Evolutionary conservation across 1,284 basidiomycete genomes (phyloP).

Genomic region (Apiotrichum akiyoshidainum): DNA sequence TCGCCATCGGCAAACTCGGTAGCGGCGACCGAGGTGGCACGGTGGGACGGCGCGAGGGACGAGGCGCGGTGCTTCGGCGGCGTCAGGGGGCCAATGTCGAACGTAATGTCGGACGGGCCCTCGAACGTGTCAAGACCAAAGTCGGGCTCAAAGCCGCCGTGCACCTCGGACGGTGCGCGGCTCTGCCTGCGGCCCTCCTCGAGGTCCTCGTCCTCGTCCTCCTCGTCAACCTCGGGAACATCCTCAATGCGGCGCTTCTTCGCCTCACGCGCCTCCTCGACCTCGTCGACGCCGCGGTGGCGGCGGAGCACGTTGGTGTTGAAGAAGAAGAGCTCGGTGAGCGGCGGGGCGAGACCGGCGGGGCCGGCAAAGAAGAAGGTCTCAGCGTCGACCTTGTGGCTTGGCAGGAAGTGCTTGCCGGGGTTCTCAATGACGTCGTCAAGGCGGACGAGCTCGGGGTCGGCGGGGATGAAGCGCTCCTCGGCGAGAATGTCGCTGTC

Average conservation of each 20-base stretch:
- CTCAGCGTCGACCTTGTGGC: conserved; percentile 63
- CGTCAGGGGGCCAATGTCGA: conserved; percentile 10
- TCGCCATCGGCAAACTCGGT: conserved; percentile 36
- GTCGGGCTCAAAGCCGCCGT: conserved; percentile 18
- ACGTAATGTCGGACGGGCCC: conserved; percentile 17
- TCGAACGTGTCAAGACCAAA: conserved; percentile 15
- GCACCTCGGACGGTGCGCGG: conserved; percentile 17
- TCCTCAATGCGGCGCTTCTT: conserved; percentile 32
- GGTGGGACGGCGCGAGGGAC: conserved; percentile 33
- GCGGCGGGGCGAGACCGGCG: conserved; percentile 64
- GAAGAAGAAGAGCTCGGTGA: conserved; percentile 76
- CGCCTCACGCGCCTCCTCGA: conserved; percentile 33
- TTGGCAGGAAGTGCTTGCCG: conserved; percentile 77
- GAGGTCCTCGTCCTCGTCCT: conserved; percentile 41
- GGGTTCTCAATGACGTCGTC: conserved; percentile 82
- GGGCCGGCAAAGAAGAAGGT: conserved; percentile 74
- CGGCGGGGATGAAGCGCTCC: conserved; percentile 77
- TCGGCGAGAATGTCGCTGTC: conserved; percentile 70
- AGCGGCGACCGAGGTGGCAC: conserved; percentile 41
- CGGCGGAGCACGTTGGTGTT: conserved; percentile 58
- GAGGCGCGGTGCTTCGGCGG: conserved; percentile 19
- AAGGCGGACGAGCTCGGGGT: conserved; percentile 73
- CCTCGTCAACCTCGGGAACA: neutral
- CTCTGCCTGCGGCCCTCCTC: conserved; percentile 60
- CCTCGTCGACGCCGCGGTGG: conserved; percentile 48